These are phyloP conservation scores for Aegilops longissima DNA, from an alignment of 176 grass and related monocot species.

Conservation along the genomic window DNA sequence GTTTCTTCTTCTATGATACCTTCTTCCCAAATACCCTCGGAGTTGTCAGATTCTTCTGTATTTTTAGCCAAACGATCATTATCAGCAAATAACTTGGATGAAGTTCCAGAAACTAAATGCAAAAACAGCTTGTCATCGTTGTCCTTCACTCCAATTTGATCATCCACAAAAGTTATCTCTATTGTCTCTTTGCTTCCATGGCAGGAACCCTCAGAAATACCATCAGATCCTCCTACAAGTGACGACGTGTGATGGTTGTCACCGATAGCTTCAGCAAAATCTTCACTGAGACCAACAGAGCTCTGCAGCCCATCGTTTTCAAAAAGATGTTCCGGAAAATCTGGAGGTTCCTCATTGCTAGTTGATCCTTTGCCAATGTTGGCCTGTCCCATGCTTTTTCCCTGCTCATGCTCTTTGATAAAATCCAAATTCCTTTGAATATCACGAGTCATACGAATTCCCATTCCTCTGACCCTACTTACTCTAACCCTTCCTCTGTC, in stretches of 20 bases:
- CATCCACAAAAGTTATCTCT: constrained; percentile 84
- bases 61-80: constrained; percentile 34
- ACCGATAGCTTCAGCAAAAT: constrained; percentile 32
- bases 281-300: constrained; percentile 36
- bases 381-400: constrained; percentile 39
- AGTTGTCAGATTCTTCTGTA: constrained; percentile 50
- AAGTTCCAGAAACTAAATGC: constrained; percentile 60
- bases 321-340: constrained; percentile 51
- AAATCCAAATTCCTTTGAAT: constrained; percentile 98
- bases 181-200: constrained; percentile 51
- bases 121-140: constrained; percentile 77
- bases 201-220: constrained; percentile 25
- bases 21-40: constrained; percentile 73
- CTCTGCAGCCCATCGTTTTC: constrained; percentile 30
- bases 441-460: constrained; percentile 96
- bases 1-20: constrained; percentile 48
- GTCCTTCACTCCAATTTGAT: constrained; percentile 56
- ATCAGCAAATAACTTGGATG: constrained; percentile 33
- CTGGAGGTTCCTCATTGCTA: constrained; percentile 37
- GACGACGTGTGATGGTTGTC: constrained; percentile 20
- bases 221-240: constrained; percentile 22
- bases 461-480: constrained; percentile 86
- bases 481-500: constrained; percentile 80
- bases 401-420: constrained; percentile 83
- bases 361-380: constrained; percentile 29